Conservation (phyloP, 2,329 filamentous ascomycete genomes). For the Cephalotrichum gorgonifer region DNA sequence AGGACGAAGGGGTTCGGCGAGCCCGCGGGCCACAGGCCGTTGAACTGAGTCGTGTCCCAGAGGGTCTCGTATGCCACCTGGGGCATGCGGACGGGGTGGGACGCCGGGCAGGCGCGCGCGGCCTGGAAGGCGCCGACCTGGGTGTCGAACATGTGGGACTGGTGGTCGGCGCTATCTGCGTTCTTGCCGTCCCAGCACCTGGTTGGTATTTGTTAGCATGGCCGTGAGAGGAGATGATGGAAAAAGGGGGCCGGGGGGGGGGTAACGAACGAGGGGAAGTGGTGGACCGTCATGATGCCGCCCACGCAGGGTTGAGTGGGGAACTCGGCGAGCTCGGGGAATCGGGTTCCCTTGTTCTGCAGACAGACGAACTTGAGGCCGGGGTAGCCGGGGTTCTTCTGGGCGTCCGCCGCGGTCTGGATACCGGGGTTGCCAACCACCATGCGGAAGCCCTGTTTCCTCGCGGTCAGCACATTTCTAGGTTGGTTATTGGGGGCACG, state of each 20-base stretch:
- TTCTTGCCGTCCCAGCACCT: conserved; percentile 51
- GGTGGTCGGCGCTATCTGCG: conserved; percentile 42
- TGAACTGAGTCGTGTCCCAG: conserved; percentile 27
- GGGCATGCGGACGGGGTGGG: conserved; percentile 26
- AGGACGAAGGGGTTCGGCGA: conserved; percentile 17
- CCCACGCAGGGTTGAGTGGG: conserved; percentile 33
- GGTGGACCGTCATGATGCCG: conserved; percentile 42
- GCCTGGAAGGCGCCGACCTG: conserved; percentile 16
- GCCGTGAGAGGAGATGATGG: conserved; percentile 12
- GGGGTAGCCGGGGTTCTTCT: conserved; percentile 23
- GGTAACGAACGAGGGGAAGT: conserved; percentile 33
- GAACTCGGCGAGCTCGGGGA: conserved; percentile 36
- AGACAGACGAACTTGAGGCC: conserved; percentile 28
- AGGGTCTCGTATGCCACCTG: conserved; percentile 30
- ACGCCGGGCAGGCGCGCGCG: conserved; percentile 20
- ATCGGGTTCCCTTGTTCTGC: conserved; percentile 24
- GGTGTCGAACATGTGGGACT: conserved; percentile 34
- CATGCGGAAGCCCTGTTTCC: conserved; percentile 33
- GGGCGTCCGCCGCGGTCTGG: conserved; percentile 20
- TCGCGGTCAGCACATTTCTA: neutral
- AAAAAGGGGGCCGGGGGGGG: conserved; percentile 24
- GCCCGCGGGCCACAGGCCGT: conserved; percentile 17
- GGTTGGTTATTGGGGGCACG: no score
- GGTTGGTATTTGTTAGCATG: conserved; percentile 18
- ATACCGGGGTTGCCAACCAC: conserved; percentile 29